Percentiles rank a stretch among this genome's conserved stretches.
These are phyloP conservation scores for Komagataella kurtzmanii DNA, from an alignment of 805 yeast species.

Conservation along the genomic window DNA sequence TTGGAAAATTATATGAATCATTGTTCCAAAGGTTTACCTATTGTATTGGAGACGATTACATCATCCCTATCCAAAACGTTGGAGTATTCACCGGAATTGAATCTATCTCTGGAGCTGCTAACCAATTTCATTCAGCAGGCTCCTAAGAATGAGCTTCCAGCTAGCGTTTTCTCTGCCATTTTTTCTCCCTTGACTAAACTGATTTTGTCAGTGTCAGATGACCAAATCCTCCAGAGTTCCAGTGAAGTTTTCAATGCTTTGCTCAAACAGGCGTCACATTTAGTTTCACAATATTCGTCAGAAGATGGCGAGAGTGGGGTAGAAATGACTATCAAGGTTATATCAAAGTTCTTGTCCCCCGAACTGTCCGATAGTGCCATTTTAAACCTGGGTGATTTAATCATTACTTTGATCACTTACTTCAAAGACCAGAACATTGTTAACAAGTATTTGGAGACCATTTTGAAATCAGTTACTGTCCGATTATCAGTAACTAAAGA, in stretches of 20 bases:
- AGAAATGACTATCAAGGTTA: constrained; percentile 44
- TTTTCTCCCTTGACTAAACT: constrained; percentile 30
- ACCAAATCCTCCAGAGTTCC: constrained; percentile 63
- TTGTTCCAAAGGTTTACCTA: constrained; percentile 41
- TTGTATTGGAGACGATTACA: constrained; percentile 25
- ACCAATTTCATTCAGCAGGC: constrained; percentile 33
- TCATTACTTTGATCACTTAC: constrained; percentile 15
- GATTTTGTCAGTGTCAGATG: constrained; percentile 42
- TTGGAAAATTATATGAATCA: constrained; percentile 28
- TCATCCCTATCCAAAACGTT: constrained; percentile 16
- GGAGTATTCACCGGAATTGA: constrained; percentile 49
- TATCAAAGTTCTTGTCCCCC: constrained; percentile 60
- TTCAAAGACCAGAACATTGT: constrained; percentile 21
- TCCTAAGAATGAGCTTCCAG: constrained; percentile 22
- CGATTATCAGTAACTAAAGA: constrained; percentile 57
- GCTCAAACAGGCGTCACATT: constrained; percentile 25
- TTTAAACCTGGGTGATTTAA: constrained; percentile 50
- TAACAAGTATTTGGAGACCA: constrained; percentile 31
- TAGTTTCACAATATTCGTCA: constrained; percentile 19
- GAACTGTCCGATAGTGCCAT: constrained; percentile 71
- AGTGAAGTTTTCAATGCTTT: constrained; percentile 62
- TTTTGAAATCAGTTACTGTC: constrained; percentile 61
- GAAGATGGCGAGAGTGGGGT: constrained; percentile 30
- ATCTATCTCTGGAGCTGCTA: constrained; percentile 44
- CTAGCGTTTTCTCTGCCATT: constrained; percentile 24